Base-by-base conservation (phyloP, 345 rosid genomes). In the Melaleuca quinquenervia region DNA sequence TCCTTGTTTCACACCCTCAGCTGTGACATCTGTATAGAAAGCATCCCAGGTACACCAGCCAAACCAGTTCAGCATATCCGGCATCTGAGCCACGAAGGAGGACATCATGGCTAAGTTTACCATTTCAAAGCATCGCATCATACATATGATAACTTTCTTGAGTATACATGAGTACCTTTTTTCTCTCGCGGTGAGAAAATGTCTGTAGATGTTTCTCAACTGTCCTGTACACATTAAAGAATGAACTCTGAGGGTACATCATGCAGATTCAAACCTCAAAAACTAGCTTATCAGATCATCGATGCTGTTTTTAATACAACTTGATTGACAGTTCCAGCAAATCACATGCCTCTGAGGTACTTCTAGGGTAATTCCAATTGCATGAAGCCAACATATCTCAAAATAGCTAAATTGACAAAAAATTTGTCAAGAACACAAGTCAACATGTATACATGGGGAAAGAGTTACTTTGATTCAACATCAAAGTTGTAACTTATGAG, bases 21-120 rank as follows among this genome's bases (percentile, higher is more conserved):
- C 89, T 48, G 91, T 92, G 83, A 94, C 94, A 27, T 94, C 90
- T 18, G 94, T 93, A 86, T 94, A 92, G 88, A 93, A 93, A 85
- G 95, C 96, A 88, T 94, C 96, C 95, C 96, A 94, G 49, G 95
- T 94, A 76, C 94, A 94, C 96, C 96, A 94, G 44, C 96, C 95
- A 88, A 93, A 94, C 95, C 95, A 94, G 83, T 94, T 93, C 88
- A 94, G 88, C 93, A 92, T 90, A 86, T 93, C 94, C 1, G 94
- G 96, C 93, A 91, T 92, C 94, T 93, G 85, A 20, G 26, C 48
- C 86, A 83, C 32, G 74, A 85, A 6, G 11, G 82, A 89, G 52
- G 26, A 82, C 20, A 85, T n/a, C 27, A 82, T 3, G 11, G 45
- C 49, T 13, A 29, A 32, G 26, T 32, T 70, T 70, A 36, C 80